Evolutionary conservation across 2,329 filamentous ascomycete genomes (phyloP).

Genomic region (Orbilia javanica): DNA sequence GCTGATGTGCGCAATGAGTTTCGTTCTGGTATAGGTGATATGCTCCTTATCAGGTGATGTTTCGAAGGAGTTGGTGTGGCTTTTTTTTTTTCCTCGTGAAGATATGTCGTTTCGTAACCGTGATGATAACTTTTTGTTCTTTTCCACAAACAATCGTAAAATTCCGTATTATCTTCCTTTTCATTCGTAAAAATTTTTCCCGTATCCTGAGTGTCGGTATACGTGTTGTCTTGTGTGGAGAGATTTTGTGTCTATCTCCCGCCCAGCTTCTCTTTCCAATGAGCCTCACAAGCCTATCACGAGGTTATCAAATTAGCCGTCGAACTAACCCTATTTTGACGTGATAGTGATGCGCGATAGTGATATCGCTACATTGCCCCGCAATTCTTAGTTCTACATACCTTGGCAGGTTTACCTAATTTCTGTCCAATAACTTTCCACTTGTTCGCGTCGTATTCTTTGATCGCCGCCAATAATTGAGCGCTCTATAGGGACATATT

Average conservation of each 20-base stretch:
- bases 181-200: constrained; percentile 27
- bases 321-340: constrained; percentile 59
- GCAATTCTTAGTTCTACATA: constrained; percentile 65
- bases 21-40: constrained; percentile 34
- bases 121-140: constrained; percentile 47
- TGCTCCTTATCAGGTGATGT: constrained; percentile 1
- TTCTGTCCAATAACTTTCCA: constrained; percentile 98
- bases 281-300: constrained; percentile 83
- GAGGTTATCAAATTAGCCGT: constrained; percentile 59
- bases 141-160: constrained; percentile 40
- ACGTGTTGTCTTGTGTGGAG: constrained; percentile 36
- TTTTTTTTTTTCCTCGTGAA: constrained; percentile 51
- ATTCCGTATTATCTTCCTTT: constrained; percentile 24
- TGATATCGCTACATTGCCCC: constrained; percentile 46
- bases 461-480: constrained; percentile 90
- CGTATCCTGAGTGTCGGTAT: neutral
- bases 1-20: constrained; percentile 18
- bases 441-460: constrained; percentile 98
- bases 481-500: constrained; percentile 71
- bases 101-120: constrained; percentile 51
- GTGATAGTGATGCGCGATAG: constrained; percentile 49
- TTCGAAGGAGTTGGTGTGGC: constrained; percentile 5
- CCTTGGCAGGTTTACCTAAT: constrained; percentile 97
- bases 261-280: constrained; percentile 93
- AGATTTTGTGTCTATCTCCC: constrained; percentile 64